Conservation (phyloP, 225 moss, liverwort and hornwort species). For the Marchantia polymorpha region DNA sequence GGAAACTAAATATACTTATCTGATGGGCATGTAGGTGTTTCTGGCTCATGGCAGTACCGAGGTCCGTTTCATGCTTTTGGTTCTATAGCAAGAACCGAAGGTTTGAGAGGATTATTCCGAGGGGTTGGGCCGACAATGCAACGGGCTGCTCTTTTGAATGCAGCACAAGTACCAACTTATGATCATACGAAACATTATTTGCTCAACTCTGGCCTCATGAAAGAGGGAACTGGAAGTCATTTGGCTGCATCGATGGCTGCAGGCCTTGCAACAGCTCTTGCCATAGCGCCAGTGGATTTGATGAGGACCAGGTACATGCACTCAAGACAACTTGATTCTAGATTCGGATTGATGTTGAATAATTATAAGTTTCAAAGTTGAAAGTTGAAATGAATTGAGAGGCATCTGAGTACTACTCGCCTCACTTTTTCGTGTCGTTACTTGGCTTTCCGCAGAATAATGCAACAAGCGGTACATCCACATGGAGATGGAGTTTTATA, state of each 20-base stretch:
- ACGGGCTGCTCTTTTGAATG: slow-evolving; percentile 70
- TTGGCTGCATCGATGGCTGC: slow-evolving; percentile 70
- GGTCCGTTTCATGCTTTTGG: slow-evolving; percentile 74
- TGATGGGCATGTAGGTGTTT: slow-evolving; percentile 34
- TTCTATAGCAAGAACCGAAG: slow-evolving; percentile 68
- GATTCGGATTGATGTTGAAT: neutral
- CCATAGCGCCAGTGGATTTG: slow-evolving; percentile 76
- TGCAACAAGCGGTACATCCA: slow-evolving; percentile 71
- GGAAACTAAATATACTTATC: too few species aligned
- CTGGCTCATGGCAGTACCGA: slow-evolving; percentile 59
- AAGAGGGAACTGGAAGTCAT: slow-evolving; percentile 62
- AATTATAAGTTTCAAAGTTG: neutral
- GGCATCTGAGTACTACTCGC: neutral
- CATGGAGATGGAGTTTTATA: slow-evolving; percentile 65
- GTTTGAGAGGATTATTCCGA: slow-evolving; percentile 62
- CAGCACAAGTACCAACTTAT: slow-evolving; percentile 73
- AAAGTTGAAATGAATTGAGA: neutral
- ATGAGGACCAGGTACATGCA: slow-evolving; percentile 55
- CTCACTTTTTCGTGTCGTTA: neutral
- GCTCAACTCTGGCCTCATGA: slow-evolving; percentile 56
- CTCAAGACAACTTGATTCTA: slow-evolving; percentile 4
- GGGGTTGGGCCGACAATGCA: slow-evolving; percentile 85
- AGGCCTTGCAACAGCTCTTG: slow-evolving; percentile 70
- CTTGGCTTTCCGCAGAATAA: slow-evolving; percentile 45
- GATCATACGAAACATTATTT: slow-evolving; percentile 71